Percentiles rank a stretch among this genome's conserved stretches.
phyloP scores from a whole-genome alignment of 805 yeast species.

The Metschnikowia henanensis region DNA sequence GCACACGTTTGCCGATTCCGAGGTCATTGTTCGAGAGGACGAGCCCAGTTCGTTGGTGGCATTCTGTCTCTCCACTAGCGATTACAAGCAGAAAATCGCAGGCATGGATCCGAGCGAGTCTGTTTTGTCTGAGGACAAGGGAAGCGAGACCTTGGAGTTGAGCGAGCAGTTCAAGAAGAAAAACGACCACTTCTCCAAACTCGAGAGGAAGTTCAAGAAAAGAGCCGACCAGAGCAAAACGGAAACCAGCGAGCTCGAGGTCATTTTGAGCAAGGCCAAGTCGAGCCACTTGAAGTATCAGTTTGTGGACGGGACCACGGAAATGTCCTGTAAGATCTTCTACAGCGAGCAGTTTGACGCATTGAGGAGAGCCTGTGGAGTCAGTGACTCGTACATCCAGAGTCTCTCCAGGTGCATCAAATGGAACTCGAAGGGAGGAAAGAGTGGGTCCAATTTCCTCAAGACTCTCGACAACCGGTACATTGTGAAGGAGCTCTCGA shows the following conservation, averaged over 20 bases:
- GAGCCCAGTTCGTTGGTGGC: slow-evolving; percentile 96
- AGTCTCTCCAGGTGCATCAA: slow-evolving; percentile 90
- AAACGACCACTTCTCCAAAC: slow-evolving; percentile 36
- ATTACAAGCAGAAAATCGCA: slow-evolving; percentile 67
- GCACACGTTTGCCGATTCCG: slow-evolving; percentile 91
- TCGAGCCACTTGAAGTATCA: slow-evolving; percentile 93
- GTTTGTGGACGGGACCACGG: slow-evolving; percentile 81
- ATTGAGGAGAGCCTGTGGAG: slow-evolving; percentile 79
- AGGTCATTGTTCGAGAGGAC: slow-evolving; percentile 91
- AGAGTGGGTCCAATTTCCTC: slow-evolving; percentile 91
- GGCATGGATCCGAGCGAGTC: slow-evolving; percentile 27
- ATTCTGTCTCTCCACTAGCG: slow-evolving; percentile 83
- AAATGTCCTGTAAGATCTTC: slow-evolving; percentile 88
- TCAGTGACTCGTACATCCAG: slow-evolving; percentile 73
- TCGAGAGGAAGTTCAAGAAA: slow-evolving; percentile 42
- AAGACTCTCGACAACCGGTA: slow-evolving; percentile 90
- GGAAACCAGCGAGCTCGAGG: slow-evolving; percentile 48
- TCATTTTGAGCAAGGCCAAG: slow-evolving; percentile 72
- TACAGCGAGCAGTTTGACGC: slow-evolving; percentile 98
- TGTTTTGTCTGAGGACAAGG: slow-evolving; percentile 7
- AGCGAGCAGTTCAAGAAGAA: slow-evolving; percentile 35
- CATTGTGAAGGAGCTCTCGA: slow-evolving; percentile 85
- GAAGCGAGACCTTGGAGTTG: slow-evolving; percentile 22
- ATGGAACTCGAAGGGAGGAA: slow-evolving; percentile 97
- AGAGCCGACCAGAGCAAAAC: slow-evolving; percentile 24